These are phyloP conservation scores for Torulaspora maleeae DNA, from an alignment of 805 yeast species.

Conservation along the genomic window DNA sequence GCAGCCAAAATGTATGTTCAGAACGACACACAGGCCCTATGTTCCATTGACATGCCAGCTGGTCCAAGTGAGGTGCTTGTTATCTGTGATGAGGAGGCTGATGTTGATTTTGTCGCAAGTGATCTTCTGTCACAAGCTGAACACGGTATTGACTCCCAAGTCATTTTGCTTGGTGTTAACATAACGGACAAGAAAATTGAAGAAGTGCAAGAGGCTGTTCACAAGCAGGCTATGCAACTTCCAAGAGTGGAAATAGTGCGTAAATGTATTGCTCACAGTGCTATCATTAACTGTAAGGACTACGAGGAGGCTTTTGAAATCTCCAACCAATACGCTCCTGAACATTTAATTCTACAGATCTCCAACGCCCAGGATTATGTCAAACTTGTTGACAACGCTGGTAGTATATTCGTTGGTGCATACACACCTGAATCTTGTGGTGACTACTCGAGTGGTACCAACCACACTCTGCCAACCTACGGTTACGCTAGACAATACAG, in stretches of 20 bases:
- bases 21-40: slow-evolving; percentile 89
- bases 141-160: slow-evolving; percentile 98
- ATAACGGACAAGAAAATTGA: slow-evolving; percentile 55
- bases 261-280: slow-evolving; percentile 87
- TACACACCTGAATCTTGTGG: slow-evolving; percentile 98
- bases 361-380: slow-evolving; percentile 72
- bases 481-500: slow-evolving; percentile 97
- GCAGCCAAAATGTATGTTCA: slow-evolving; percentile 98
- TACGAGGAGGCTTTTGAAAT: slow-evolving; percentile 79
- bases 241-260: slow-evolving; percentile 94
- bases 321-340: slow-evolving; percentile 94
- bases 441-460: slow-evolving; percentile 96
- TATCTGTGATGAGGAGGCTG: slow-evolving; percentile 82
- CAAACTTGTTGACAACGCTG: slow-evolving; percentile 79
- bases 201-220: slow-evolving; percentile 76
- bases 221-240: slow-evolving; percentile 71
- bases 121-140: slow-evolving; percentile 97
- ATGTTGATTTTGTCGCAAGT: slow-evolving; percentile 94
- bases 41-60: slow-evolving; percentile 99
- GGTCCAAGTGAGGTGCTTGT: slow-evolving; percentile 98
- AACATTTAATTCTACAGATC: slow-evolving; percentile 90
- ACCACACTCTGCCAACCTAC: slow-evolving; percentile 97
- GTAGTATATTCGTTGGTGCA: slow-evolving; percentile 93
- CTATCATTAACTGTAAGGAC: slow-evolving; percentile 62
- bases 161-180: slow-evolving; percentile 78